Evolutionary conservation across 1,284 basidiomycete species (phyloP).

Genomic region (Ganoderma meredithae): DNA sequence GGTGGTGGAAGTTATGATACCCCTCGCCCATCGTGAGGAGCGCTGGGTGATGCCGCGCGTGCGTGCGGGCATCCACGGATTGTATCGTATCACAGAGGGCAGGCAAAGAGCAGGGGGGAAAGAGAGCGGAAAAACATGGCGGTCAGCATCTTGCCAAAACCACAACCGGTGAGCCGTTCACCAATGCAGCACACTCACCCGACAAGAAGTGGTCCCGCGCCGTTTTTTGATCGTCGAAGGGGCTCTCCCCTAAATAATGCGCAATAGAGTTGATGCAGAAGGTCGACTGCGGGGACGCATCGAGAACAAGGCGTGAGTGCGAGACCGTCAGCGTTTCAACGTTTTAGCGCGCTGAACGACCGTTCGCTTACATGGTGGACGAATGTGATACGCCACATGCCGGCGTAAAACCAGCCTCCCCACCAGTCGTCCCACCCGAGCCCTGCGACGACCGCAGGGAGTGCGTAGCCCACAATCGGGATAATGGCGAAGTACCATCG

Average conservation of each 20-base stretch:
- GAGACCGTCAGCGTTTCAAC: background rate
- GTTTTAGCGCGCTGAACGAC: slow-evolving; percentile 1
- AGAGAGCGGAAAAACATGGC: background rate
- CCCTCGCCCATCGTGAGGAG: slow-evolving; percentile 91
- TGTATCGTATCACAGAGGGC: background rate
- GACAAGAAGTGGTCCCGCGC: slow-evolving; percentile 88
- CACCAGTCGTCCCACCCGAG: slow-evolving; percentile 84
- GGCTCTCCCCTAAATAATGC: slow-evolving; percentile 84
- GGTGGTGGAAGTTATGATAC: slow-evolving; percentile 93
- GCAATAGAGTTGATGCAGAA: slow-evolving; percentile 94
- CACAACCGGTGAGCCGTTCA: background rate
- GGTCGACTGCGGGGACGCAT: slow-evolving; percentile 63
- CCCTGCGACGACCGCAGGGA: slow-evolving; percentile 82
- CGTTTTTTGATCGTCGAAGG: slow-evolving; percentile 87
- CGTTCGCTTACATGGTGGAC: slow-evolving; percentile 77
- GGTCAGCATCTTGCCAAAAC: slow-evolving; percentile 2
- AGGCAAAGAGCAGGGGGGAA: no score
- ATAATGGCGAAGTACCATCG: slow-evolving; percentile 62
- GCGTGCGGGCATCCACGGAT: background rate
- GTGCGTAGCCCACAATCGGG: slow-evolving; percentile 66
- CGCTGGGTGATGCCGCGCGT: slow-evolving; percentile 47
- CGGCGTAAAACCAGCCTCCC: slow-evolving; percentile 86
- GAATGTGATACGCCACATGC: slow-evolving; percentile 69
- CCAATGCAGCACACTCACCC: slow-evolving; percentile 12
- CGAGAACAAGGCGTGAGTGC: background rate